Evolutionary conservation across 169 alveolate genomes (phyloP).

Genomic region (Eimeria falciformis): DNA sequence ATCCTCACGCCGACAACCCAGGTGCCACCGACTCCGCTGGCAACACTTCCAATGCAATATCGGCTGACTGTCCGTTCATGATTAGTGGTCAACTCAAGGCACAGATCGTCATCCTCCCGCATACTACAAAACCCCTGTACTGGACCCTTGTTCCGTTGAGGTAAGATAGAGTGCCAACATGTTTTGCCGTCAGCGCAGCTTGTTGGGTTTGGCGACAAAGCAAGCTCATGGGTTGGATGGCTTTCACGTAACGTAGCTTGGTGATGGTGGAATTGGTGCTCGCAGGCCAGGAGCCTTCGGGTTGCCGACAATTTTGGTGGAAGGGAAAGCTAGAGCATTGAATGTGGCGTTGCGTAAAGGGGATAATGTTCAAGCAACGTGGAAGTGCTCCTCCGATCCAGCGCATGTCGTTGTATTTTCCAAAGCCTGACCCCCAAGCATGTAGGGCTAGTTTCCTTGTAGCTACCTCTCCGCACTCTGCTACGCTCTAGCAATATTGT

Average conservation of each 20-base stretch:
- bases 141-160: conserved; percentile 67
- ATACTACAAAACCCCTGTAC: conserved; percentile 6
- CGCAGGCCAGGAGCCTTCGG: conserved; percentile 63
- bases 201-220: too few relatives aligned
- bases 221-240: too few relatives aligned
- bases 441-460: not conserved
- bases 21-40: conserved; percentile 5
- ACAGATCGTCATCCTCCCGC: conserved; percentile 62
- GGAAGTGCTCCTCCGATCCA: conserved; percentile 60
- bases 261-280: not conserved
- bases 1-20: not conserved
- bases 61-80: conserved; percentile 57
- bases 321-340: conserved; percentile 26
- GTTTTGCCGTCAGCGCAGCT: too few relatives aligned
- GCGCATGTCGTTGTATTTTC: conserved; percentile 69
- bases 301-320: conserved; percentile 56
- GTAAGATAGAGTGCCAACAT: not conserved
- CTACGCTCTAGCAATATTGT: too few relatives aligned
- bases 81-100: conserved; percentile 49
- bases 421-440: not conserved
- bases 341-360: conserved; percentile 16
- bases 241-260: too few relatives aligned
- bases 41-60: not conserved
- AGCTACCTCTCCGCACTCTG: too few relatives aligned
- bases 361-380: not conserved